Base-by-base conservation (phyloP, 108 stramenopile genomes). In the Cyclotella distinguenda region DNA sequence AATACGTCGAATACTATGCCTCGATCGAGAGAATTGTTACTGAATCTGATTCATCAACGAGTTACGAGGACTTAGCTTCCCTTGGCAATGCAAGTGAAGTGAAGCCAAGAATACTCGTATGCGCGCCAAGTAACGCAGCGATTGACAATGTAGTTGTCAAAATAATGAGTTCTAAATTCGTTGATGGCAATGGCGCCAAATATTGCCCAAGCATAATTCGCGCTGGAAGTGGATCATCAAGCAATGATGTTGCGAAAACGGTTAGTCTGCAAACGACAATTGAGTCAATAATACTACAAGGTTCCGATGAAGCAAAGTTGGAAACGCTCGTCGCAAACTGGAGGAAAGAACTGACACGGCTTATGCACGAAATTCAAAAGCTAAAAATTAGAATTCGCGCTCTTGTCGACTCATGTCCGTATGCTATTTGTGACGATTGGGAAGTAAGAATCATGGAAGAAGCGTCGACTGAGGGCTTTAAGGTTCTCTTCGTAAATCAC, bases 111-210 rank as follows among this genome's bases (percentile, higher is more conserved):
- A 63, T 84, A 23, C 79, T 97, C 31, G 90, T 97, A 6, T 78
- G 75, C 43, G 93, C 95, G 12, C 96, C 95, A 2, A 85, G 84
- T 9, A 97, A 97, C 76, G 89, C 87, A 7, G 96, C 94, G 0
- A 91, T 95, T 40, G 96, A 96, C 51, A 93, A 95, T 38, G 83
- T 97, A 2, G 67, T 94, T 10, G 32, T 81, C n/a, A 88, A 90
- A 39, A 72, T 97, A 40, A 63, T 91, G 60, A 49, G 32, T 15
- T 68, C 72, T 6, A 64, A 70, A 12, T 93, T 94, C 56, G 57
- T 80, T 2, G 95, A 94, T 42, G 88, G 91, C 28, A 44, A 64
- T 5, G 85, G 83, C 3, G 27, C 60, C 15, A 92, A 71, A 31
- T 95, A 94, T 65, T 74, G 60, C 28, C 95, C 95, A 8, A 59